Conservation (phyloP, 139 green algal genomes). For the Volvox reticuliferus region DNA sequence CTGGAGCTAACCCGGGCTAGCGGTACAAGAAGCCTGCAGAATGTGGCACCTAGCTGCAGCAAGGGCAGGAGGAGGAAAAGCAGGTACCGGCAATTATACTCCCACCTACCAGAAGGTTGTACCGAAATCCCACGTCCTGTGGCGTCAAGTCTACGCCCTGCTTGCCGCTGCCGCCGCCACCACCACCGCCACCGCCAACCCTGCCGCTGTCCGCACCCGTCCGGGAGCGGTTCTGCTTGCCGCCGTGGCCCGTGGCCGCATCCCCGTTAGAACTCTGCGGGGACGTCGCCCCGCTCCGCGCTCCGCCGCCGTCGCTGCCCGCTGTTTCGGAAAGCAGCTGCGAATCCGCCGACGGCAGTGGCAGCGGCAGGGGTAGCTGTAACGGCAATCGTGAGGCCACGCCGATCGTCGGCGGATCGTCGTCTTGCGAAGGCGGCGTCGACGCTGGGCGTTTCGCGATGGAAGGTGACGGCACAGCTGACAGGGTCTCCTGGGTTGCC, state of each 20-base stretch:
- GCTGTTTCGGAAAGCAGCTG: too few species aligned
- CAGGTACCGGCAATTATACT: not conserved
- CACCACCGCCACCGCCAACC: not conserved
- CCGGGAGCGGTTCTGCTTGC: not conserved
- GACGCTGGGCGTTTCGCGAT: not conserved
- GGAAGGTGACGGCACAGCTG: not conserved
- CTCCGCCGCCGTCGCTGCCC: not conserved
- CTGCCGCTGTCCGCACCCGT: not conserved
- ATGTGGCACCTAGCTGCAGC: not conserved
- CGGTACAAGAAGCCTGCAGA: not conserved
- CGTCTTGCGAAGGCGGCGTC: not conserved
- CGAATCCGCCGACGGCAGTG: not conserved
- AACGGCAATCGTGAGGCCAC: not conserved
- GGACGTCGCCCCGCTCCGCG: too few species aligned
- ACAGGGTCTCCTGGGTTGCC: not conserved
- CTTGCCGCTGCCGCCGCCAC: not conserved
- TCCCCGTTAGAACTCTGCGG: not conserved
- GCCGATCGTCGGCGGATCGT: not conserved
- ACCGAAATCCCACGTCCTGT: not conserved
- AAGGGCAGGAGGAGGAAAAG: not conserved
- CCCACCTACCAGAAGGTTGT: slow-evolving; percentile 23
- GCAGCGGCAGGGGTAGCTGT: not conserved
- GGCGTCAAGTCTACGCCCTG: not conserved
- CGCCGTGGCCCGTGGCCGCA: not conserved
- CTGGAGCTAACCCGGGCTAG: too few species aligned